Evolutionary conservation across 306 rosid genomes (phyloP), one percentile per base, ranked within the genome.

Genomic region (Neltuma alba): DNA sequence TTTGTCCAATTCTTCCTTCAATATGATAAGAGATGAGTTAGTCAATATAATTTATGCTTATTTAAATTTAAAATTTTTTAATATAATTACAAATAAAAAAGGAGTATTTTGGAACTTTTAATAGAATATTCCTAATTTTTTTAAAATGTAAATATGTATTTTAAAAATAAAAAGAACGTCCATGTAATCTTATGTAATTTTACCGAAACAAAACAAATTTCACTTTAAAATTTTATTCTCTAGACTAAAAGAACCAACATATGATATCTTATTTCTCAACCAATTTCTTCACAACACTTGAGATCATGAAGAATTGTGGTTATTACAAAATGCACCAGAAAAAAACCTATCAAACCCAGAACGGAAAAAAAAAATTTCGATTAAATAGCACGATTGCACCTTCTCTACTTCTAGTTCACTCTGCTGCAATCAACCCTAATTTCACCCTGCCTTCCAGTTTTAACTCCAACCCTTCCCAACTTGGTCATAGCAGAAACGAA

Each of bases 381-480:
- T 9, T 13, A 9, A 0, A 48, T 3, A 8, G 13, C 14, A 62
- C n/a, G 61, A 68, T 16, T 14, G 0, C 10, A 52, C 20, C 11
- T 6, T 57, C 9, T 34, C n/a, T n/a, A 7, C 44, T 28, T 31
- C 74, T 79, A 86, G 77, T 88, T 88, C 1, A 89, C 79, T 60
- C 58, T 58, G 7, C 86, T 25, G 75, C 97, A 95, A 76, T 91
- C 90, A 48, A 71, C 61, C 77, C 98, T 84, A 78, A 93, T 89
- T 80, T 95, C 97, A 11, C 96, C 98, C 44, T 86, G 85, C 38
- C 79, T 88, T 57, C 90, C 91, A 44, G 94, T 90, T 82, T n/a
- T 88, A 28, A 95, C 87, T 25, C 94, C 98, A 15, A 93, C 85
- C 48, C 91, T 76, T 40, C 97, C 99, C 77, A 95, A 83, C 88